Base-by-base conservation (phyloP, 2,329 filamentous ascomycete species). In the Domatiomyces globalis region DNA sequence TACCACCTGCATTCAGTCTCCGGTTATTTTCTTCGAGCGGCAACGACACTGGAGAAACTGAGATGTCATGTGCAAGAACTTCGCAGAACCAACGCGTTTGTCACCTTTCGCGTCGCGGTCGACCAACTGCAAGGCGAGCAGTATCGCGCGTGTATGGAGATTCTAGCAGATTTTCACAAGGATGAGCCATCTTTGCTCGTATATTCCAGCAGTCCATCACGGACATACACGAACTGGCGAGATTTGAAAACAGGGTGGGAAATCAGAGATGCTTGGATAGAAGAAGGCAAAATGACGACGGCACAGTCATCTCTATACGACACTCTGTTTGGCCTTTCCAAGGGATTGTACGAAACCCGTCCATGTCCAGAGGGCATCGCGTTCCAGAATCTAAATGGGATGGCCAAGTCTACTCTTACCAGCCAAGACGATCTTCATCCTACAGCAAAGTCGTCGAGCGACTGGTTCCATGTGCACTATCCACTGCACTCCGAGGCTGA, bases 1-100 rank as follows among this genome's bases (percentile, higher is more conserved):
- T 69, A 72, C 58, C 63, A 67, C 2, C 62, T 75, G 3, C 76
- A 76, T 58, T 73, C 72, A 0, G 57, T 71, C 0, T 56, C 71
- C 0, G 74, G 74, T 0, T 66, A 73, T 51, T 77, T 69, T 47
- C 67, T 73, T 0, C 71, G 73, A 1, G 73, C 74, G 1, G 68
- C 72, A 2, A 61, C 65, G 17, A 70, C 63, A 0, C 67, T 70
- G 22, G 62, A 65, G 18, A 66, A 66, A 15, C 54, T 75, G 1
- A 58, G 58, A 36, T 67, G 66, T 48, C 63, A 55, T 2, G 69
- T 73, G 1, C 61, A 62, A 17, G 57, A 55, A 15, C 63, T 68
- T 1, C 66, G 74, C 10, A 67, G 71, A 47, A 75, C 74, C 1
- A 65, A 69, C 12, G 71, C 71, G 0, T 77, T 77, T 50, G 68